A percentile compares a stretch with the other conserved stretches of the same genome.
Conservation (phyloP, 2,329 filamentous ascomycete genomes). For the Ophiostoma ulmi region DNA sequence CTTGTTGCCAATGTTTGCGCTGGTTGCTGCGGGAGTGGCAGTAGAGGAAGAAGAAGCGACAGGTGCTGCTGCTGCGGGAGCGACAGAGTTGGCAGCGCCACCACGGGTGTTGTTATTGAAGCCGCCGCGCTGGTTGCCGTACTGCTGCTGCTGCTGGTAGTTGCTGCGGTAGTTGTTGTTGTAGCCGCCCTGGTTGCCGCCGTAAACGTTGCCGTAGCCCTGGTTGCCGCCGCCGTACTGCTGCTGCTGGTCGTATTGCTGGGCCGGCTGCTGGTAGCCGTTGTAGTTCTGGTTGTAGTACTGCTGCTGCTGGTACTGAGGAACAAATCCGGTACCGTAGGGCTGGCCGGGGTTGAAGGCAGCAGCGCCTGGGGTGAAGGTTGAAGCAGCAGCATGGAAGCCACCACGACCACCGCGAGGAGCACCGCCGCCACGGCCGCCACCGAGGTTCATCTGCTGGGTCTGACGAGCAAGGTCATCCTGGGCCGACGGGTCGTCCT, state of each 20-base stretch:
- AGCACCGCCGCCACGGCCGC: constrained; percentile 31
- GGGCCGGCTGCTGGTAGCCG: constrained; percentile 41
- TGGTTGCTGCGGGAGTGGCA: constrained; percentile 46
- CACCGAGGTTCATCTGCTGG: constrained; percentile 68
- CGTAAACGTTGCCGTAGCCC: constrained; percentile 28
- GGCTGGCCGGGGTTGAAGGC: constrained; percentile 57
- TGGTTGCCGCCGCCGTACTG: constrained; percentile 42
- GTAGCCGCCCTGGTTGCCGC: constrained; percentile 23
- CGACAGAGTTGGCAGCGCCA: constrained; percentile 37
- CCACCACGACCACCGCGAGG: constrained; percentile 30
- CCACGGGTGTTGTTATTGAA: constrained; percentile 28
- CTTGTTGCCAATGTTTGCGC: constrained; percentile 52
- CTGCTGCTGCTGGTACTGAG: constrained; percentile 28
- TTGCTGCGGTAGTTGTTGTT: constrained; percentile 41
- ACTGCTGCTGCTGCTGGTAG: constrained; percentile 43
- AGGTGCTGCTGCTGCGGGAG: constrained; percentile 39
- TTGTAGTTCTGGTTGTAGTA: constrained; percentile 26
- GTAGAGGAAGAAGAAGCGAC: constrained; percentile 30
- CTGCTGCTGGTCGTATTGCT: constrained; percentile 40
- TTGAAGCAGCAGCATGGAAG: constrained; percentile 62
- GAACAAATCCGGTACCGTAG: constrained; percentile 49
- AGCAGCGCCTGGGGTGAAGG: constrained; percentile 68
- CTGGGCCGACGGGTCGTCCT: constrained; percentile 75
- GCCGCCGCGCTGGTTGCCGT: constrained; percentile 19
- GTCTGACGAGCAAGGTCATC: constrained; percentile 75